Evolutionary conservation across 352 stramenopile species (phyloP).

Genomic region (Globisporangium orthogonon): DNA sequence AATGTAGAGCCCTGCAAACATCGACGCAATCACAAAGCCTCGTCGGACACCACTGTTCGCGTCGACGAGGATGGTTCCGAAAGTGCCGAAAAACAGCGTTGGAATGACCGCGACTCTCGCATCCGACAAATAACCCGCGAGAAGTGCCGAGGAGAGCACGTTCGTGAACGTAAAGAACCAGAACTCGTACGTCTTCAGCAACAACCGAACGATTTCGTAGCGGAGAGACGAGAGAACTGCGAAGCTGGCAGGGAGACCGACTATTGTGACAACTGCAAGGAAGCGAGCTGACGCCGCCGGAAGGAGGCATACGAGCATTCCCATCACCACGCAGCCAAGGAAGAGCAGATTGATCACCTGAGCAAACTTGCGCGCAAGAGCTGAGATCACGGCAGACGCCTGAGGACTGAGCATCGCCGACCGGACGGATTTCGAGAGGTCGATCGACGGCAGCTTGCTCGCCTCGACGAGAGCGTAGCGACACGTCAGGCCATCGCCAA

Average conservation of each 20-base stretch:
- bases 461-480: slow-evolving; percentile 1
- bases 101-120: slow-evolving; percentile 8
- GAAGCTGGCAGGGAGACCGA: background rate
- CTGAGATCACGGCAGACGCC: background rate
- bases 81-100: slow-evolving; percentile 11
- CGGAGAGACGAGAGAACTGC: slow-evolving; percentile 2
- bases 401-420: background rate
- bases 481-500: background rate
- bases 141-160: slow-evolving; percentile 9
- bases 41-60: slow-evolving; percentile 10
- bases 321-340: background rate
- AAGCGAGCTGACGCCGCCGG: background rate
- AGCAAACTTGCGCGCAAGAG: background rate
- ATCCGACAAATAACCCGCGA: slow-evolving; percentile 17
- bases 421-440: slow-evolving; percentile 13
- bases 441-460: slow-evolving; percentile 10
- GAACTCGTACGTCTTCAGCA: slow-evolving; percentile 28
- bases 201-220: background rate
- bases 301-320: background rate
- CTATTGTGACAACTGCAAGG: background rate
- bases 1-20: slow-evolving; percentile 2
- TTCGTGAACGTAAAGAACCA: slow-evolving; percentile 29
- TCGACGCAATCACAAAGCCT: slow-evolving; percentile 3
- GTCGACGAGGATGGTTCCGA: slow-evolving; percentile 25
- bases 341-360: background rate